Evolutionary conservation across 768 basidiomycete species (phyloP), one percentile per base, ranked within the genome.

Genomic region (Leccinum ochraceum): DNA sequence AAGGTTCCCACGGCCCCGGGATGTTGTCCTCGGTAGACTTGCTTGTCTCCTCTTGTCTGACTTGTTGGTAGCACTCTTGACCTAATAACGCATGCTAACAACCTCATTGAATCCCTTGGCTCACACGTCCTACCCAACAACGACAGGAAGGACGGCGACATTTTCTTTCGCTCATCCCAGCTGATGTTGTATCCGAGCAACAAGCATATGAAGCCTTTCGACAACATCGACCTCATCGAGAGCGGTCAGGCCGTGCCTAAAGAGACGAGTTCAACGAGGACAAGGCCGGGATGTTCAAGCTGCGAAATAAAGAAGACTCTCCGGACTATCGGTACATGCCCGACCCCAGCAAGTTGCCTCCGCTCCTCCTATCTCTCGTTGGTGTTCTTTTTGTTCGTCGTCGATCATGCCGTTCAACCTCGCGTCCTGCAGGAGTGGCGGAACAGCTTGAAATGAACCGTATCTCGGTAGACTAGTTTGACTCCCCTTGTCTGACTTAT

Each of bases 251-350:
- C 74, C 0, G 83, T 98, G 0, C 68, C 78, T 7, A 94, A 96
- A 75, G 94, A 98, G 73, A 98, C 94, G 92, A 93, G 2, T 94
- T 95, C 67, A 86, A 98, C 72, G 91, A 94, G 67, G 76, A 86
- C 60, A 85, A 81, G 3, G 88, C 87, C 37, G 83, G 89, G 70
- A 98, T 96, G 1, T 95, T 86, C 75, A 82, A 80, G 32, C 75
- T 98, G 48, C 82, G 97, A 46, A 87, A 85, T 51, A 98, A 99
- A 75, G 97, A 97, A 67, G 91, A 95, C 66, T 90, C 94, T 0
- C 94, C 92, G 2, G 97, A 98, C 71, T 99, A 98, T 72, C 84
- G 92, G 17, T 98, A 98, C 76, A 96, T 99, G 93, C 97, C 97
- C 0, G 97, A 99, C 72, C 87, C 94, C 0, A 98, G 98, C 71